Conservation (phyloP, 257 asterid species). For the Lithospermum erythrorhizon region DNA sequence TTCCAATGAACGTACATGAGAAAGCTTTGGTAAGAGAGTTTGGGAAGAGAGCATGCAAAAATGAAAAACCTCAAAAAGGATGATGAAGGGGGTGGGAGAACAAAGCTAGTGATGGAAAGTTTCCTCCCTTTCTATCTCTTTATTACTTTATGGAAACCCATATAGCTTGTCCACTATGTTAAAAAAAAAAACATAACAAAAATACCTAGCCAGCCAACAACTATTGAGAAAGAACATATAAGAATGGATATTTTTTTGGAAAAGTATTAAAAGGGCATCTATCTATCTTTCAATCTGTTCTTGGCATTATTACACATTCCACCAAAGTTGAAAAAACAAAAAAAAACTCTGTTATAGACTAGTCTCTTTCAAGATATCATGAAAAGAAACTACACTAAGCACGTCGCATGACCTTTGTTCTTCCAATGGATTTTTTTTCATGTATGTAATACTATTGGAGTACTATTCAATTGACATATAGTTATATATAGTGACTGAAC, state of each 20-base stretch:
- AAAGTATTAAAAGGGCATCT: too few species aligned
- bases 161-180: constrained; percentile 17
- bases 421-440: too few species aligned
- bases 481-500: too few species aligned
- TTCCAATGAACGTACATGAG: constrained; percentile 15
- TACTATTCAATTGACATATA: too few species aligned
- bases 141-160: constrained; percentile 25
- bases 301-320: constrained; percentile 3
- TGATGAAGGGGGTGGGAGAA: not conserved
- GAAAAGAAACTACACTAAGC: constrained; percentile 14
- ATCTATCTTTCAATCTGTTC: constrained; percentile 4
- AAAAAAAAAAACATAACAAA: constrained; percentile 9
- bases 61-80: constrained; percentile 13
- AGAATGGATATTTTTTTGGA: too few species aligned
- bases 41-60: constrained; percentile 36
- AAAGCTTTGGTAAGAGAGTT: constrained; percentile 5
- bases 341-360: constrained; percentile 10
- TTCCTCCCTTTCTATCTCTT: constrained; percentile 22
- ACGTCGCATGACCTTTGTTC: constrained; percentile 4
- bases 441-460: too few species aligned
- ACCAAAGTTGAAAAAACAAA: constrained; percentile 6
- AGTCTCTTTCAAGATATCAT: constrained; percentile 27
- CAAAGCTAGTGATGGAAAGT: constrained; percentile 24
- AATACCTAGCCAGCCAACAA: too few species aligned
- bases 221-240: too few species aligned